Conservation (phyloP, 1,284 basidiomycete genomes). For the Pascua guehoae region DNA sequence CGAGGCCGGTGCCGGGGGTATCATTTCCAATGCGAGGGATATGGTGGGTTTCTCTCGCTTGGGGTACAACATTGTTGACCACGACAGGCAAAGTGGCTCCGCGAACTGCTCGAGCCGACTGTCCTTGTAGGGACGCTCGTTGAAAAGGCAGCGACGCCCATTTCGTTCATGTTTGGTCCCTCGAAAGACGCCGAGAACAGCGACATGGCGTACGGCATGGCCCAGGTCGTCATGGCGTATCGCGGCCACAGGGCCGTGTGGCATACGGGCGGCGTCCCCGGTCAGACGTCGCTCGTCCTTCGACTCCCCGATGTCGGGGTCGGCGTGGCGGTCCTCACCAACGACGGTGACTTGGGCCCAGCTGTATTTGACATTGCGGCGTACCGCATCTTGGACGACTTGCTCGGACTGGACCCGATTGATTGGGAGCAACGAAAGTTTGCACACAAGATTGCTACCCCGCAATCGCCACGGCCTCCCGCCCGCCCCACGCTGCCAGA, state of each 20-base stretch:
- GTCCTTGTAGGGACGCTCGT: conserved; percentile 27
- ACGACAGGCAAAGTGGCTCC: conserved; percentile 22
- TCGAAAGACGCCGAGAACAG: not conserved
- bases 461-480: not conserved
- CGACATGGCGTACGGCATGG: conserved; percentile 17
- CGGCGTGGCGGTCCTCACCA: conserved; percentile 19
- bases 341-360: conserved; percentile 12
- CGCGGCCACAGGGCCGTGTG: conserved; percentile 17
- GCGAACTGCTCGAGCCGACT: conserved; percentile 29
- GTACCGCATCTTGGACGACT: conserved; percentile 20
- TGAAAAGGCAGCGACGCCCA: not conserved
- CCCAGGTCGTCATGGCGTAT: conserved; percentile 10
- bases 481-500: not conserved
- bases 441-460: not conserved
- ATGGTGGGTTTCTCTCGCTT: conserved; percentile 10
- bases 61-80: not conserved
- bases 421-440: conserved; percentile 14
- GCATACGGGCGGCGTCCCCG: conserved; percentile 22
- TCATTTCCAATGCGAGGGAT: conserved; percentile 28
- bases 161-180: not conserved
- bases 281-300: conserved; percentile 13
- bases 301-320: conserved; percentile 16
- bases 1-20: conserved; percentile 29
- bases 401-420: conserved; percentile 13
- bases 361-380: conserved; percentile 8